These are phyloP conservation scores for Cryptococcus wingfieldii DNA, from an alignment of 1,284 basidiomycete species.

Conservation along the genomic window DNA sequence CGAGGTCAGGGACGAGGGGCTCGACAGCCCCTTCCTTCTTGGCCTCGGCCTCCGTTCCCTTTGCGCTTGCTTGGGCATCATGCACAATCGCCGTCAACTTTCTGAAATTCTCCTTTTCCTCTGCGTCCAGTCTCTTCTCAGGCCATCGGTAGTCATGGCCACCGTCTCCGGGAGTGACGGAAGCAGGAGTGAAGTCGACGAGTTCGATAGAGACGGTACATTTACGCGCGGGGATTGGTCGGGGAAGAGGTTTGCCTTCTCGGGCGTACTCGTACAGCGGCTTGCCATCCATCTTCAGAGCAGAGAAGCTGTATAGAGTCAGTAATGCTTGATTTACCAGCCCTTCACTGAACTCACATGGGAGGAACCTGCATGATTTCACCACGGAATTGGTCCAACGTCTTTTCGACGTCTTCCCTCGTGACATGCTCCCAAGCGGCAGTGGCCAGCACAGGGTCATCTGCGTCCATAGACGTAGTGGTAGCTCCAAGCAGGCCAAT, in stretches of 20 bases:
- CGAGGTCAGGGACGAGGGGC: conserved; percentile 26
- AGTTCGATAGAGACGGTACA: conserved; percentile 73
- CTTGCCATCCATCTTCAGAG: conserved; percentile 96
- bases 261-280: conserved; percentile 95
- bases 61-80: conserved; percentile 22
- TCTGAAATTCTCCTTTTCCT: conserved; percentile 67
- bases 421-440: conserved; percentile 83
- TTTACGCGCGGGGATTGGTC: conserved; percentile 83
- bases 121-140: conserved; percentile 60
- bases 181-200: conserved; percentile 45
- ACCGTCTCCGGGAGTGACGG: conserved; percentile 43
- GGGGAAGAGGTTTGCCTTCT: conserved; percentile 79
- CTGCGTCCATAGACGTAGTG: conserved; percentile 90
- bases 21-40: conserved; percentile 48
- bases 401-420: conserved; percentile 64
- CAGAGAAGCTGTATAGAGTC: conserved; percentile 79
- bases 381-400: conserved; percentile 75
- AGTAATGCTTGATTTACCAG: neutral
- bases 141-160: conserved; percentile 66
- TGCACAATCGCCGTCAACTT: conserved; percentile 54
- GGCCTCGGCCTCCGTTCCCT: conserved; percentile 20
- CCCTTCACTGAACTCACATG: conserved; percentile 61
- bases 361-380: conserved; percentile 86
- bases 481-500: conserved; percentile 89
- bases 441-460: conserved; percentile 70